Base-by-base conservation (phyloP, 2,329 filamentous ascomycete genomes). In the Fusarium sublunatum region DNA sequence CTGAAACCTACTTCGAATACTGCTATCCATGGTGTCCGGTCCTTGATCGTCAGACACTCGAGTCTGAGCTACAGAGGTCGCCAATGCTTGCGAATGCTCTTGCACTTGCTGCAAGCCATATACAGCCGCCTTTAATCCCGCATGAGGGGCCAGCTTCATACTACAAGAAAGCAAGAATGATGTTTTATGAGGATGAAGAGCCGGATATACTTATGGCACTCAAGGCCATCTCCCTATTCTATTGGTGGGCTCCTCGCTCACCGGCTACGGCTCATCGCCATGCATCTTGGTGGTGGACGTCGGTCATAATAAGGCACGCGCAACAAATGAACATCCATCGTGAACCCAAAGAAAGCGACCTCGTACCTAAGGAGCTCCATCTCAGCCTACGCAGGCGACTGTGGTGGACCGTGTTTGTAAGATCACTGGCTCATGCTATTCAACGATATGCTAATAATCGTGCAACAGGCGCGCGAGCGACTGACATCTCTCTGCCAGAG, bases 271-370 rank as follows among this genome's bases (percentile, higher is more conserved):
- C 77, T 3, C 75, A 77, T 44, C 71, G 75, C 2, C 74, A 81
- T 59, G 74, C 77, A 2, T 76, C 76, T 22, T 81, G 78, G 78
- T 81, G 78, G 78, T 81, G 79, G 79, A 80, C 77, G 0, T 76
- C 75, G 3, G 74, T 79, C 4, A 72, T 78, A 12, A 79, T 81
- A 19, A 67, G 78, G 11, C 76, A 79, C 53, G 78, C 77, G 2
- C 79, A 81, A 50, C 78, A 81, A 52, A 75, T 79, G 68, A 78
- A 77, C 34, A 68, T 81, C 7, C 79, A 81, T 40, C 75, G 77
- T 2, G 78, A 80, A 43, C 76, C 75, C 0, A 59, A 65, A 1
- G 52, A 62, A 1, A 57, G 61, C 2, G 58, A 63, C 12, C 45
- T 15, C 2, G 41, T 10, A 2, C 43, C 53, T 0, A 36, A 15